Base-by-base conservation (phyloP, 768 basidiomycete genomes). In the Trametes sanguinea region DNA sequence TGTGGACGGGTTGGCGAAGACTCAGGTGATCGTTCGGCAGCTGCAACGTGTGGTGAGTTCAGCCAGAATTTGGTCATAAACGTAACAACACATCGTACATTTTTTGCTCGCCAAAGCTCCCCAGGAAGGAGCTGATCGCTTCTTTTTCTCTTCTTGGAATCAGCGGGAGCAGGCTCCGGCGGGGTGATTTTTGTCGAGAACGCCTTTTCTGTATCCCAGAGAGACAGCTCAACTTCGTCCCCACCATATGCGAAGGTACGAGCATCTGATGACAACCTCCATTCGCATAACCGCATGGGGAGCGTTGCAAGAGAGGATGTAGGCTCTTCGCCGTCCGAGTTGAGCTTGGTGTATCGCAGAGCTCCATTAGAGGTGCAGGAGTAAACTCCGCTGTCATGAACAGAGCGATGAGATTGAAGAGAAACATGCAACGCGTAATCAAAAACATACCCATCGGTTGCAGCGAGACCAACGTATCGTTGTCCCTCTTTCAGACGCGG, bases 71-170 rank as follows among this genome's bases (percentile, higher is more conserved):
- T 22, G 29, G 13, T 13, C n/a, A 4, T 2, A 27, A 51, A 6
- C 57, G 11, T 7, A 7, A 17, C 16, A 45, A 0, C 32, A 60
- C 79, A 40, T 22, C 22, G 22, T 59, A 91, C 89, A 71, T 95
- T 94, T 73, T 88, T 89, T 9, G 92, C 92, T 58, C 92, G 79
- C 93, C 93, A 95, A 4, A 88, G 68, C 76, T 95, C 93, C 0
- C 84, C 89, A 0, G 86, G 81, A 51, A 92, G 82, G 2, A 92
- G 68, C 2, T 78, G 73, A 4, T 85, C 82, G 4, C 74, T 71
- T 29, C 86, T 76, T 72, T 87, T 88, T 66, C 89, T 76, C 68
- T 90, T 87, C 68, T 83, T 85, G 16, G 70, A 42, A 16, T 68
- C 67, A 54, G 68, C 37, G 4, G 55, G 29, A 9, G 71, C 54